phyloP scores from a whole-genome alignment of 148 eudicot genomes.

The Silene uniflora region DNA sequence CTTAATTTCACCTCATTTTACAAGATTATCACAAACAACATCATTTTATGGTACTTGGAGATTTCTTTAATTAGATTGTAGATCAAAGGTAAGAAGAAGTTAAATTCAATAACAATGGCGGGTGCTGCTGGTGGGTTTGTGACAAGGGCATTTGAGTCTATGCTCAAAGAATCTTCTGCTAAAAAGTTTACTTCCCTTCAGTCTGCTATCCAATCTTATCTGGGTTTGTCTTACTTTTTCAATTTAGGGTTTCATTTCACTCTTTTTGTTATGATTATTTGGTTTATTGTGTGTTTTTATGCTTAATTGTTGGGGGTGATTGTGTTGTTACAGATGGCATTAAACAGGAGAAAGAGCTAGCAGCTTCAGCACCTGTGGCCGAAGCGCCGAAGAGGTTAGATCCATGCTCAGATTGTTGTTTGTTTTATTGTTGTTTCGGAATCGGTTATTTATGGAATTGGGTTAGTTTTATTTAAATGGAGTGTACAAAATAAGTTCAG shows the following conservation, averaged over 20 bases:
- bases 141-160: conserved; percentile 82
- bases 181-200: conserved; percentile 70
- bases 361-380: not conserved
- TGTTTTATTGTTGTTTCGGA: not conserved
- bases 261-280: not conserved
- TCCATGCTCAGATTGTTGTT: conserved; percentile 17
- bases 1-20: conserved; percentile 6
- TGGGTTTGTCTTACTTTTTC: conserved; percentile 42
- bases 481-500: not conserved
- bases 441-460: not conserved
- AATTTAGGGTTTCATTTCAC: not conserved
- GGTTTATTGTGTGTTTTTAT: not conserved
- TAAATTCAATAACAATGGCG: conserved; percentile 41
- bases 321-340: conserved; percentile 38
- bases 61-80: not conserved
- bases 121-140: conserved; percentile 96
- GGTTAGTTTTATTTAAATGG: not conserved
- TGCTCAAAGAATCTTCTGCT: conserved; percentile 81
- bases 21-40: not conserved
- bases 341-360: conserved; percentile 52
- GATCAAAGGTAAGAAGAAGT: not conserved
- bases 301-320: conserved; percentile 1
- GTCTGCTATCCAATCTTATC: conserved; percentile 59
- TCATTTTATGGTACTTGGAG: not conserved
- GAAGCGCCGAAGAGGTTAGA: conserved; percentile 29